Evolutionary conservation across 2,329 filamentous ascomycete species (phyloP).

Genomic region (Phyllachora maydis): DNA sequence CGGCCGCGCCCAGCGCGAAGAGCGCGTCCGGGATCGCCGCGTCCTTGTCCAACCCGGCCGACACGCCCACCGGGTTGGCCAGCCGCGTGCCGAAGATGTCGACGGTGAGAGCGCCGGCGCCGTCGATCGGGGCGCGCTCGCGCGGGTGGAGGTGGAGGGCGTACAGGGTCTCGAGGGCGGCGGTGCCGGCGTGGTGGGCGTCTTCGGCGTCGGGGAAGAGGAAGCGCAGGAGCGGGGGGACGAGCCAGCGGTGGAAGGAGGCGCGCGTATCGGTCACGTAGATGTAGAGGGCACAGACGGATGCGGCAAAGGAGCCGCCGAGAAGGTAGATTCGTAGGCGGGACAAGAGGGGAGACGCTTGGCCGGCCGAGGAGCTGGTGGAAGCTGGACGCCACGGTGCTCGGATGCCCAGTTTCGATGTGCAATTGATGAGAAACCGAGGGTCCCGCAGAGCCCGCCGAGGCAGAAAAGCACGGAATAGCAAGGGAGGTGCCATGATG

Average conservation of each 20-base stretch:
- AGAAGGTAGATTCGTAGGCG: conserved; percentile 16
- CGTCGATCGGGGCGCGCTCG: conserved; percentile 37
- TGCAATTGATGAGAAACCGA: conserved; percentile 2
- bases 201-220: conserved; percentile 66
- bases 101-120: conserved; percentile 16
- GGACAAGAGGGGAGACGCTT: conserved; percentile 8
- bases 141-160: conserved; percentile 58
- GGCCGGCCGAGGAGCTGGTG: conserved; percentile 4
- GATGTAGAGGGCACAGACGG: conserved; percentile 31
- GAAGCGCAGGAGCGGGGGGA: conserved; percentile 43
- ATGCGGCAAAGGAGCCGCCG: conserved; percentile 17
- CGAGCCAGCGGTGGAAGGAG: conserved; percentile 44
- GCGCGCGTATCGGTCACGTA: conserved; percentile 60
- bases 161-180: conserved; percentile 51
- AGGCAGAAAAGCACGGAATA: conserved; percentile 8
- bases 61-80: conserved; percentile 78
- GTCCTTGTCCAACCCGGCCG: conserved; percentile 90
- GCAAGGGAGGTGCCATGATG: conserved; percentile 12
- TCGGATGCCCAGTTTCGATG: conserved; percentile 3
- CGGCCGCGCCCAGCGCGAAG: conserved; percentile 63
- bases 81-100: conserved; percentile 57
- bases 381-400: conserved; percentile 7
- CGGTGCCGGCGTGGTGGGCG: conserved; percentile 67
- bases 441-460: conserved; percentile 6
- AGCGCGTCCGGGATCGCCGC: conserved; percentile 72